phyloP scores from a whole-genome alignment of 129 eudicot genomes.

The Pittosporum tobira region DNA sequence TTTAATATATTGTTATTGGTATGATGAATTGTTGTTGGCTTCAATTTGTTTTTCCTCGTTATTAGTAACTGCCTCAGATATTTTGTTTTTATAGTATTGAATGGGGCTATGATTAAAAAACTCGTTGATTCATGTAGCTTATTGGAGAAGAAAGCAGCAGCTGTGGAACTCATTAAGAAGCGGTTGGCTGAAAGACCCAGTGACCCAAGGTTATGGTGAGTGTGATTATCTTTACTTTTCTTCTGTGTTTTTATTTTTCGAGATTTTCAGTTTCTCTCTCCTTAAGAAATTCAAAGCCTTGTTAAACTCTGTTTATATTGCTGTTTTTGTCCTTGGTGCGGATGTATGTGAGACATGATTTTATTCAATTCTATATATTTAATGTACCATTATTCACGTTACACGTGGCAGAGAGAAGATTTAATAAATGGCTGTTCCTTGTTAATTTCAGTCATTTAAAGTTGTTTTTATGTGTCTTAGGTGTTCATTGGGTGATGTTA shows the following conservation, averaged over 20 bases:
- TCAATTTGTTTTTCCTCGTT: neutral
- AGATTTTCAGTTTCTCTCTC: too few relatives aligned
- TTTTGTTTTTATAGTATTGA: neutral
- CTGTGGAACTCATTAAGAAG: constrained; percentile 71
- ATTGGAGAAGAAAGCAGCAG: constrained; percentile 75
- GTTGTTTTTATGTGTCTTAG: constrained; percentile 6
- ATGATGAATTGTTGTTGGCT: neutral
- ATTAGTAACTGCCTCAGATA: neutral
- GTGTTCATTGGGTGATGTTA: constrained; percentile 91
- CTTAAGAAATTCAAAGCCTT: neutral
- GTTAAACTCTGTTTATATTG: neutral
- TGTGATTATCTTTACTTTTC: neutral
- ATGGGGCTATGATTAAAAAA: neutral
- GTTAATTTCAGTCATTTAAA: neutral
- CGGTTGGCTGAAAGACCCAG: constrained; percentile 55
- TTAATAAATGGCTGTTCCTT: neutral
- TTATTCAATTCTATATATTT: neutral
- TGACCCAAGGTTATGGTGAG: constrained; percentile 82
- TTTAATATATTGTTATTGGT: constrained; percentile 72
- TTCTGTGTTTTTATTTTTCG: neutral
- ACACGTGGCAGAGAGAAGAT: neutral
- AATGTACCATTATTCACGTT: neutral
- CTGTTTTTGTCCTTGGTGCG: neutral
- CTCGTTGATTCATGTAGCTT: constrained; percentile 17
- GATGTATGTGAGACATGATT: neutral